phyloP scores from a whole-genome alignment of 2,329 filamentous ascomycete genomes.

The Exophiala aquamarina region DNA sequence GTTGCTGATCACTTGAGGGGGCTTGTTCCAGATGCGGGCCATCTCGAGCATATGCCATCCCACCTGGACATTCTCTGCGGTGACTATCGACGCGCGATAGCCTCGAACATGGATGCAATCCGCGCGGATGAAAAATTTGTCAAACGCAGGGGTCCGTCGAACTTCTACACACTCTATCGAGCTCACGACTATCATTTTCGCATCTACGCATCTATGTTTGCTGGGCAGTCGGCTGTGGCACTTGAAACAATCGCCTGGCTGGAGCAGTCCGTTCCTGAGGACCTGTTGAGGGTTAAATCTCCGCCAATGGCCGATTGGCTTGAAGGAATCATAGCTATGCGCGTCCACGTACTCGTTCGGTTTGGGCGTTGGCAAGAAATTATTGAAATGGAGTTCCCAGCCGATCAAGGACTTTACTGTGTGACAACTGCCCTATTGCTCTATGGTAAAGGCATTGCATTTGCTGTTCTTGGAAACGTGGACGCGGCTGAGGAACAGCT shows the following conservation, averaged over 20 bases:
- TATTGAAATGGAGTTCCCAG: conserved; percentile 55
- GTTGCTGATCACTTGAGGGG: conserved; percentile 62
- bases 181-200: conserved; percentile 73
- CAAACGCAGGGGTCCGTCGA: conserved; percentile 56
- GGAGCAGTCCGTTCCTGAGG: conserved; percentile 63
- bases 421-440: conserved; percentile 67
- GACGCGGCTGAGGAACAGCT: conserved; percentile 56
- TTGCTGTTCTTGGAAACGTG: conserved; percentile 58
- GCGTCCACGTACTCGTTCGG: conserved; percentile 68
- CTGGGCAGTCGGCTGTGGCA: conserved; percentile 63
- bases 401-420: conserved; percentile 63
- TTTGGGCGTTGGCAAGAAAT: conserved; percentile 73
- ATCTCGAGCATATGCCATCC: conserved; percentile 74
- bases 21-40: conserved; percentile 68
- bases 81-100: conserved; percentile 66
- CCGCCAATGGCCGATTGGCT: conserved; percentile 80
- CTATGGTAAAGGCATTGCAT: conserved; percentile 68
- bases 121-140: conserved; percentile 68
- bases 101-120: conserved; percentile 67
- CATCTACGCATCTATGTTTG: conserved; percentile 77
- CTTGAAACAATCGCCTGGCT: conserved; percentile 61
- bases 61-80: conserved; percentile 74
- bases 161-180: conserved; percentile 77
- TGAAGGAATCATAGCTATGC: conserved; percentile 68
- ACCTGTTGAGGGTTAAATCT: conserved; percentile 61